Percentiles rank a stretch among this genome's conserved stretches.
Conservation (phyloP, 768 basidiomycete species). For the Lactarius hengduanensis region DNA sequence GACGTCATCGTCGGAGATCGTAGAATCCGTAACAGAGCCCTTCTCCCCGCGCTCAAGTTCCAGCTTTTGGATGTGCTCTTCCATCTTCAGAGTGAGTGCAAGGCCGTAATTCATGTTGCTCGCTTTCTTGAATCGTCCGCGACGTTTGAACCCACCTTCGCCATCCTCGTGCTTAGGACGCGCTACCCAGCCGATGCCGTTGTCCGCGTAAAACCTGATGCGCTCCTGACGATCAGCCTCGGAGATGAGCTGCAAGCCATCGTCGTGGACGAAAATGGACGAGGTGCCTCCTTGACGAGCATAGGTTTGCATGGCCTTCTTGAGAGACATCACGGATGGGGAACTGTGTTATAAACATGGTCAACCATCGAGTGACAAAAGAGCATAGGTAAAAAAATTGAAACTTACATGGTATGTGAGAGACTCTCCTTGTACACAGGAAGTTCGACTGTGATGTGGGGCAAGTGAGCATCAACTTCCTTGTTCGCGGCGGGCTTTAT, state of each 20-base stretch:
- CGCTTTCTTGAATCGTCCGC: constrained; percentile 92
- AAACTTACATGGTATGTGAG: constrained; percentile 73
- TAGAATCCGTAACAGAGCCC: constrained; percentile 36
- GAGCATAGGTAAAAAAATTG: constrained; percentile 13
- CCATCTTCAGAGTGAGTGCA: constrained; percentile 62
- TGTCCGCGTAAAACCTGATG: constrained; percentile 70
- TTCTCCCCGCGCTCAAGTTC: constrained; percentile 42
- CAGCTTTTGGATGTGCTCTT: constrained; percentile 48
- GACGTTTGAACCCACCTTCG: constrained; percentile 71
- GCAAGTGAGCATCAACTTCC: constrained; percentile 60
- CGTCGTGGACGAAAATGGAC: constrained; percentile 78
- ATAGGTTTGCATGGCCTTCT: constrained; percentile 87
- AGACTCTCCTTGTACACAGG: constrained; percentile 88
- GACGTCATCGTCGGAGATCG: constrained; percentile 41
- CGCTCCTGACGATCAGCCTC: constrained; percentile 64
- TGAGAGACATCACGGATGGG: constrained; percentile 73
- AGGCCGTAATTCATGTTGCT: constrained; percentile 87
- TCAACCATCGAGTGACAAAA: background rate
- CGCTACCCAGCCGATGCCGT: constrained; percentile 82
- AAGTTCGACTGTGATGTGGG: constrained; percentile 77
- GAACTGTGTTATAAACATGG: constrained; percentile 41
- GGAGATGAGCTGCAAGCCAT: constrained; percentile 69
- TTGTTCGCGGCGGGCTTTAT: constrained; percentile 57
- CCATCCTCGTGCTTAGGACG: constrained; percentile 65
- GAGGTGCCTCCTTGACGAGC: constrained; percentile 84